Evolutionary conservation across 192 early-diverging fungal species (phyloP).

Genomic region (Lunasporangiospora selenospora): DNA sequence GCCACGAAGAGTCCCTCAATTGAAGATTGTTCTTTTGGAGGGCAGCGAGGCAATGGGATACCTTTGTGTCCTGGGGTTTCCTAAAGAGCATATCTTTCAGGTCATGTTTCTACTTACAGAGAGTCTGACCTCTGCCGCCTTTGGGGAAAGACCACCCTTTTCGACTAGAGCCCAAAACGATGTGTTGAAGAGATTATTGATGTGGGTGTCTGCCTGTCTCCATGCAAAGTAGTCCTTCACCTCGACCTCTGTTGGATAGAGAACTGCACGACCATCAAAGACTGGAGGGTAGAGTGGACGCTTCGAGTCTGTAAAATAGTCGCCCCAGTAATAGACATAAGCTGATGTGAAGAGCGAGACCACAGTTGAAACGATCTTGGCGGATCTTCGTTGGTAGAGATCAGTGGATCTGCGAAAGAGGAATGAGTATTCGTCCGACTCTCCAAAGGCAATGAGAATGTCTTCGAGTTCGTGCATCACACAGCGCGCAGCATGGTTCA

Average conservation of each 20-base stretch:
- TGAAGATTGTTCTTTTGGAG: too few relatives aligned
- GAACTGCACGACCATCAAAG: conserved; percentile 91
- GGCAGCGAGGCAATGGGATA: too few relatives aligned
- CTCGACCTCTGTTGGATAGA: conserved; percentile 83
- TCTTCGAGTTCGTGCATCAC: conserved; percentile 87
- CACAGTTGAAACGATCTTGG: conserved; percentile 85
- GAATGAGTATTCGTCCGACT: conserved; percentile 91
- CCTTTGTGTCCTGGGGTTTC: not conserved
- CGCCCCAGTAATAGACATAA: conserved; percentile 85
- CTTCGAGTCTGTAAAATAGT: conserved; percentile 67
- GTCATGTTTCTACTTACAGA: too few relatives aligned
- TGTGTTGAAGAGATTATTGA: conserved; percentile 97
- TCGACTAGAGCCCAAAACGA: conserved; percentile 91
- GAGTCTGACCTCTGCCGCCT: conserved; percentile 77
- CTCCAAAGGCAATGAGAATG: conserved; percentile 86
- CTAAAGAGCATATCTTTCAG: not conserved
- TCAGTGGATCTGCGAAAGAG: conserved; percentile 41
- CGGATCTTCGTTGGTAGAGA: conserved; percentile 29
- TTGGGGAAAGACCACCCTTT: conserved; percentile 66
- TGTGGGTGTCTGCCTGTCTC: conserved; percentile 94
- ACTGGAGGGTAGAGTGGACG: conserved; percentile 79
- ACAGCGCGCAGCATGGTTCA: conserved; percentile 78
- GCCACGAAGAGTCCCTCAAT: too few relatives aligned
- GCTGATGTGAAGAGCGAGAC: conserved; percentile 86
- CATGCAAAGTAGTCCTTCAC: conserved; percentile 93